Evolutionary conservation across 768 basidiomycete genomes (phyloP).

Genomic region (Sarcodon sp.): DNA sequence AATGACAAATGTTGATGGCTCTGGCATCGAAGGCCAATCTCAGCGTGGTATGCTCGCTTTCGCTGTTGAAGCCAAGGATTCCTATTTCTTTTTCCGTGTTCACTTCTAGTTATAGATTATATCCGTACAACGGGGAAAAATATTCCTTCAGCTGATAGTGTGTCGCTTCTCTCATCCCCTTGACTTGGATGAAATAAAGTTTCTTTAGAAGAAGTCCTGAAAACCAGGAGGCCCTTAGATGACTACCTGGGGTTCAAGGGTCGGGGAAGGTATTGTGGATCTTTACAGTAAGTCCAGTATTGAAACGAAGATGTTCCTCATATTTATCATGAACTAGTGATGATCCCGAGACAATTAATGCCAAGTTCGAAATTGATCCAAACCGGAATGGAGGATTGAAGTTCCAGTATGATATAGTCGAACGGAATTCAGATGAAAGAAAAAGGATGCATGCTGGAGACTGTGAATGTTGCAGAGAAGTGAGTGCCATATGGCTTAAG

Average conservation of each 20-base stretch:
- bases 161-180: no score
- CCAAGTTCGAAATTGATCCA: slow-evolving; percentile 54
- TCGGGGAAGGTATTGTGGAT: slow-evolving; percentile 36
- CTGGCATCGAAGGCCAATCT: no score
- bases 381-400: slow-evolving; percentile 48
- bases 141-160: no score
- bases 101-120: no score
- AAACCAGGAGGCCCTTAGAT: not conserved
- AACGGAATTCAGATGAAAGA: slow-evolving; percentile 52
- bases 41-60: no score
- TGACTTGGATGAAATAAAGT: no score
- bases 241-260: slow-evolving; percentile 26
- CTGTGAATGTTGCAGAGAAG: slow-evolving; percentile 75
- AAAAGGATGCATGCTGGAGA: slow-evolving; percentile 59
- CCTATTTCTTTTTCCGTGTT: no score
- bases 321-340: slow-evolving; percentile 6
- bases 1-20: no score
- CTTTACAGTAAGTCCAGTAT: not conserved
- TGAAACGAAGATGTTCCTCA: not conserved
- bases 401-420: slow-evolving; percentile 68
- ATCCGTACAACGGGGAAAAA: no score
- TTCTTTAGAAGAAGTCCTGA: not conserved
- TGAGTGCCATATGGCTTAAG: slow-evolving; percentile 19
- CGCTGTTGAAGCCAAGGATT: no score
- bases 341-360: slow-evolving; percentile 39